A percentile compares a stretch with the other conserved stretches of the same genome.
phyloP scores from a whole-genome alignment of 768 basidiomycete genomes.

The Roridomyces roridus region DNA sequence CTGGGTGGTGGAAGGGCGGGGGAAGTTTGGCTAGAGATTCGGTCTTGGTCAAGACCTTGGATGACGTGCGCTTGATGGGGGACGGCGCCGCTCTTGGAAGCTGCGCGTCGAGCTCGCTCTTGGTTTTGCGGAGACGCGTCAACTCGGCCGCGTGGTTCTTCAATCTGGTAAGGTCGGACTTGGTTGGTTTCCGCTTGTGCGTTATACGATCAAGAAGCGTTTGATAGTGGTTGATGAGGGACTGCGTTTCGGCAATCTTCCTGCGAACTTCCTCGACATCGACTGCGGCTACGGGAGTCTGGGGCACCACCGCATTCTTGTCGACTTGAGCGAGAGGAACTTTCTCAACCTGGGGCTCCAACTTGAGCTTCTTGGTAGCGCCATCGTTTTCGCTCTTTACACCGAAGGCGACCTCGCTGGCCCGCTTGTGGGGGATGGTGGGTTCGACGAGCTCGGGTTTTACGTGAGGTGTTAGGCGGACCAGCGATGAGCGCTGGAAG shows the following conservation, averaged over 20 bases:
- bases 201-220: conserved; percentile 9
- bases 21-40: conserved; percentile 9
- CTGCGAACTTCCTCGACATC: conserved; percentile 15
- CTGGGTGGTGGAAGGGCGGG: conserved; percentile 16
- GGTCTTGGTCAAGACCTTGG: conserved; percentile 11
- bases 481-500: conserved; percentile 7
- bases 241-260: conserved; percentile 16
- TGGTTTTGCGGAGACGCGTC: conserved; percentile 14
- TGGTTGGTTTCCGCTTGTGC: conserved; percentile 26
- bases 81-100: conserved; percentile 24
- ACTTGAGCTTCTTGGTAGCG: conserved; percentile 36
- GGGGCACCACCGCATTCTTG: neutral
- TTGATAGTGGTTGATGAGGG: conserved; percentile 7
- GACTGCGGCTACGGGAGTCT: neutral
- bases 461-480: conserved; percentile 10
- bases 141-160: conserved; percentile 14
- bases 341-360: conserved; percentile 29
- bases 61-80: conserved; percentile 20
- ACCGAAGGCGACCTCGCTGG: conserved; percentile 34
- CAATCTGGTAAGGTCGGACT: conserved; percentile 27
- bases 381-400: conserved; percentile 6
- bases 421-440: conserved; percentile 44
- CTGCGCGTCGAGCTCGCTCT: conserved; percentile 23
- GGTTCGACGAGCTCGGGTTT: conserved; percentile 39
- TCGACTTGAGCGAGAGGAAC: conserved; percentile 32